Conservation (phyloP, 2,329 filamentous ascomycete species). For the Aspergillus arachidicola region DNA sequence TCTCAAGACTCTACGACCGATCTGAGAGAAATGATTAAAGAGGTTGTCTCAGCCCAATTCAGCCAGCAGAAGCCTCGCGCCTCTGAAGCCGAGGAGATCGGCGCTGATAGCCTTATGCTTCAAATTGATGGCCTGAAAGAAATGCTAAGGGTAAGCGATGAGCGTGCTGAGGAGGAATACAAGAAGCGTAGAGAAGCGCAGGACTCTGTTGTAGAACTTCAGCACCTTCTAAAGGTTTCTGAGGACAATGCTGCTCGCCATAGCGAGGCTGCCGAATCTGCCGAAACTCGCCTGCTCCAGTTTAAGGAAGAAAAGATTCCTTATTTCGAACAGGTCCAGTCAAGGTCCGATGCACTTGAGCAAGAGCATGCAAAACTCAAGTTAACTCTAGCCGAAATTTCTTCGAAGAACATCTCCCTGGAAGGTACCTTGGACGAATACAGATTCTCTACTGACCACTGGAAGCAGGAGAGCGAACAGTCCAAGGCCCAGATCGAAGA, state of each 20-base stretch:
- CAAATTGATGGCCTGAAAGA: slow-evolving; percentile 71
- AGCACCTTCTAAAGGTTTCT: slow-evolving; percentile 67
- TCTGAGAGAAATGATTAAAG: slow-evolving; percentile 64
- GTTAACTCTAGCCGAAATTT: slow-evolving; percentile 55
- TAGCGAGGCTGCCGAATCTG: slow-evolving; percentile 61
- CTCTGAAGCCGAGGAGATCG: slow-evolving; percentile 56
- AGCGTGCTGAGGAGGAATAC: slow-evolving; percentile 66
- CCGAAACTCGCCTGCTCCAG: slow-evolving; percentile 64
- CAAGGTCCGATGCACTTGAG: slow-evolving; percentile 68
- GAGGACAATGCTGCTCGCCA: slow-evolving; percentile 57
- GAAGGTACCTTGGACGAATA: slow-evolving; percentile 67
- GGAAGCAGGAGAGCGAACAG: slow-evolving; percentile 60
- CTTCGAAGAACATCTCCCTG: slow-evolving; percentile 62
- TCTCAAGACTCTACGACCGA: slow-evolving; percentile 50
- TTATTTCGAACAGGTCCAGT: slow-evolving; percentile 64
- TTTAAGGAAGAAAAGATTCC: slow-evolving; percentile 70
- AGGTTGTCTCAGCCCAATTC: slow-evolving; percentile 62
- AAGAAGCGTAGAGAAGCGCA: slow-evolving; percentile 67
- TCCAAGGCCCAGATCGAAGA: slow-evolving; percentile 52
- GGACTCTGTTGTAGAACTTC: slow-evolving; percentile 72
- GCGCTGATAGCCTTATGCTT: slow-evolving; percentile 52
- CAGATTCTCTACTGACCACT: slow-evolving; percentile 60
- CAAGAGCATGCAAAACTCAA: slow-evolving; percentile 63
- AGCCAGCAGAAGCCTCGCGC: slow-evolving; percentile 52
- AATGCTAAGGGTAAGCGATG: slow-evolving; percentile 65